These are phyloP conservation scores for Sclerotinia spermophila DNA, from an alignment of 2,329 filamentous ascomycete genomes.

Conservation along the genomic window DNA sequence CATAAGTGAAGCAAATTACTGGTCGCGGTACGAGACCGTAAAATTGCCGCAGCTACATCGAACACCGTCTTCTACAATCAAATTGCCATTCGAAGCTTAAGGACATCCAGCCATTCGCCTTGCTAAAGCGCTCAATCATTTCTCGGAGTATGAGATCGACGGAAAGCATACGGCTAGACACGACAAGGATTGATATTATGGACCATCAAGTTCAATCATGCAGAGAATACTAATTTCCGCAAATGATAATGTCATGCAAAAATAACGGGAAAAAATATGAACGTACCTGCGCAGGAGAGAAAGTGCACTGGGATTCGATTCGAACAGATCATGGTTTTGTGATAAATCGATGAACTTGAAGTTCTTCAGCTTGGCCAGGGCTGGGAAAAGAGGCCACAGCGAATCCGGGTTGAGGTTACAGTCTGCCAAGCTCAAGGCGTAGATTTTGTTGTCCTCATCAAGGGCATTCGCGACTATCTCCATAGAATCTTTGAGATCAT, in stretches of 20 bases:
- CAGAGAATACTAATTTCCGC: slow-evolving; percentile 10
- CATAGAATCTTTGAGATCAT: slow-evolving; percentile 60
- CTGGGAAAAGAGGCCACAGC: slow-evolving; percentile 71
- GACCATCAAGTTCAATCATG: neutral
- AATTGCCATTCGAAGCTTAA: neutral
- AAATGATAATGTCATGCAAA: neutral
- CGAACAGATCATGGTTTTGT: slow-evolving; percentile 80
- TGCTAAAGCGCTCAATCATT: neutral
- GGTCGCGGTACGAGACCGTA: slow-evolving; percentile 7
- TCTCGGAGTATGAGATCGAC: neutral
- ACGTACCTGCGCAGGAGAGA: slow-evolving; percentile 68
- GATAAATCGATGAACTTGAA: slow-evolving; percentile 91
- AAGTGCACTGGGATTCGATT: slow-evolving; percentile 68
- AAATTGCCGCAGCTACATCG: neutral
- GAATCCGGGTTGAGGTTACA: slow-evolving; percentile 74
- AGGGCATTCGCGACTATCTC: slow-evolving; percentile 51
- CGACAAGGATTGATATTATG: slow-evolving; percentile 7
- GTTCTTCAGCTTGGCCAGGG: slow-evolving; percentile 63
- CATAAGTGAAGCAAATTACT: slow-evolving; percentile 13
- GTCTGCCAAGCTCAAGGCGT: slow-evolving; percentile 80
- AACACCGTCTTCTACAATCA: neutral
- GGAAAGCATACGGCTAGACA: neutral
- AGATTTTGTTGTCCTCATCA: slow-evolving; percentile 57
- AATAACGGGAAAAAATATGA: slow-evolving; percentile 20
- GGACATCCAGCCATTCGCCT: neutral